phyloP scores from a whole-genome alignment of 1,139 yeast species.

The Insectozyma bohioensis region DNA sequence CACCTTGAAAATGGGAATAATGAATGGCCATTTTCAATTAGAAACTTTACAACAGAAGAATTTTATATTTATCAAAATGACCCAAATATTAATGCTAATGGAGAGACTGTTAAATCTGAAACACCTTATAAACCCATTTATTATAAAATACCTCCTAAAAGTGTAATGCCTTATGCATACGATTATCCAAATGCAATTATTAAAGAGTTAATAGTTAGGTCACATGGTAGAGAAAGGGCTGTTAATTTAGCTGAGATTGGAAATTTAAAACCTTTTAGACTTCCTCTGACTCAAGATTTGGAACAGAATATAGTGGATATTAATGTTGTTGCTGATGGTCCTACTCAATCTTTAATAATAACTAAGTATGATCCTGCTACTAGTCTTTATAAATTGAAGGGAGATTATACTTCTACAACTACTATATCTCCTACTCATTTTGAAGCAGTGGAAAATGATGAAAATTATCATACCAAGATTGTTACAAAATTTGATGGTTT shows the following conservation, averaged over 20 bases:
- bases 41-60: slow-evolving; percentile 85
- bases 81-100: slow-evolving; percentile 75
- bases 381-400: slow-evolving; percentile 65
- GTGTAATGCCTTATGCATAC: slow-evolving; percentile 99
- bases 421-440: slow-evolving; percentile 45
- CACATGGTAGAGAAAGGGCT: slow-evolving; percentile 73
- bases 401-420: slow-evolving; percentile 23
- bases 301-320: slow-evolving; percentile 67
- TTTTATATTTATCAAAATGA: slow-evolving; percentile 84
- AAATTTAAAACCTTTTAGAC: slow-evolving; percentile 78
- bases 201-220: slow-evolving; percentile 74
- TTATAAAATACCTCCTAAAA: slow-evolving; percentile 80
- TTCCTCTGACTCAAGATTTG: slow-evolving; percentile 50
- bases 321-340: slow-evolving; percentile 95
- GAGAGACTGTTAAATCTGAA: slow-evolving; percentile 52
- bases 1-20: slow-evolving; percentile 71
- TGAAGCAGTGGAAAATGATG: slow-evolving; percentile 67
- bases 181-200: slow-evolving; percentile 91
- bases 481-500: slow-evolving; percentile 77
- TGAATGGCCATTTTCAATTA: slow-evolving; percentile 89
- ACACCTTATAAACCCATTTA: slow-evolving; percentile 67
- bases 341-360: slow-evolving; percentile 83
- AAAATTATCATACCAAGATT: slow-evolving; percentile 61
- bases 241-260: slow-evolving; percentile 93
- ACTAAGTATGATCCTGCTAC: slow-evolving; percentile 77